Base-by-base conservation (phyloP, 139 green algal genomes). In the Coelastrella sp. region DNA sequence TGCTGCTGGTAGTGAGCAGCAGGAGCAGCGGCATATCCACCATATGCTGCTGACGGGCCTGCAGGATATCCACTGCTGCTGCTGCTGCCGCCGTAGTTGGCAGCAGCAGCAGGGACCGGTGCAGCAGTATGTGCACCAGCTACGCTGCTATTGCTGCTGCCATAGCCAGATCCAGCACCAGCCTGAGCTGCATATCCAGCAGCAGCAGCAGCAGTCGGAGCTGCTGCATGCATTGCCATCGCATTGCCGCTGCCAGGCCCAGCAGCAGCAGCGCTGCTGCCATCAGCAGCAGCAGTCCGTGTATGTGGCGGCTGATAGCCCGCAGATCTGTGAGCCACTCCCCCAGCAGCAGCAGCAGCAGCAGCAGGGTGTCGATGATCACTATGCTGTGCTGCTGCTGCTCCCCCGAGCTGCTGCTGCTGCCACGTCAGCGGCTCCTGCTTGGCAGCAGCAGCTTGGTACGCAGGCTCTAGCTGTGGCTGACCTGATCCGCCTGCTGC, bases 331-430 rank as follows among this genome's bases (percentile, higher is more conserved):
- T 16, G 7, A 4, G 60, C 17, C 32, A 65, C 11, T 47, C 11
- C 57, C 20, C 19, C 79, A 85, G 80, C 60, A 86, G 3, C 79
- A 73, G 79, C 79, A 85, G 47, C 60, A 86, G 80, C 58, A 73
- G 74, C 74, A 22, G 23, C 74, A 60, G 74, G 16, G 17, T 76
- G 68, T 32, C 17, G 68, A 22, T 76, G 68, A 32, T 22, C 5
- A 5, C 68, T 22, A 23, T 76, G 14, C 17, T 76, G 68, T 57
- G 22, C 7, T 80, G 22, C 74, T 80, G 22, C 74, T 80, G 74
- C 19, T 57, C n/a, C 8, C 7, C 19, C 14, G 10, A 19, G 11
- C 54, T 83, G 77, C 77, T 83, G 77, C 77, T 83, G 77, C 77
- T 83, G 77, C 77, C 77, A 83, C 0, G 77, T 83, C 47, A 83